Conservation (phyloP, 1,284 basidiomycete genomes). For the Microbotryomycetes sp. region DNA sequence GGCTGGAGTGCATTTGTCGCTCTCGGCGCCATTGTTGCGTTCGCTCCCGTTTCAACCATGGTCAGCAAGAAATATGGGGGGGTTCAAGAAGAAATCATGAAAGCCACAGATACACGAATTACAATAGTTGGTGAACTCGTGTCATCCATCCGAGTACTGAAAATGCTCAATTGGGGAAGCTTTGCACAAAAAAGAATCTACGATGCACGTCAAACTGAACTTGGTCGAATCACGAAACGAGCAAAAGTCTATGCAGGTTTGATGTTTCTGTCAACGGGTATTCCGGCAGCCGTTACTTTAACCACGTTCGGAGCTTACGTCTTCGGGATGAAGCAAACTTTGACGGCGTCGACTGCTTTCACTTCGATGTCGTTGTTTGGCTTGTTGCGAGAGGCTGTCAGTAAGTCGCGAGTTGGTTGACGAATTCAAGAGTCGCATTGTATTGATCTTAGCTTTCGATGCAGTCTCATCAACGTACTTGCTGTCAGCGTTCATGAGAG, state of each 20-base stretch:
- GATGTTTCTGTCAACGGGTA: conserved; percentile 29
- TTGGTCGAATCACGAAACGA: conserved; percentile 20
- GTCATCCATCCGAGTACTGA: conserved; percentile 24
- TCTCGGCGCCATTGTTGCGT: conserved; percentile 17
- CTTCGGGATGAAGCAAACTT: conserved; percentile 15
- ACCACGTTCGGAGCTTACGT: conserved; percentile 25
- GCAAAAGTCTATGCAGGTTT: conserved; percentile 26
- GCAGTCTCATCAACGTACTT: conserved; percentile 30
- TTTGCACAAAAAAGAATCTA: conserved; percentile 14
- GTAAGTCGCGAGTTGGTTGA: conserved; percentile 1
- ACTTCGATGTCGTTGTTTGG: conserved; percentile 28
- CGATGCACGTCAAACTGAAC: conserved; percentile 9
- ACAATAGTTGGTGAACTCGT: conserved; percentile 28
- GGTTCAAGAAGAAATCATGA: conserved; percentile 31
- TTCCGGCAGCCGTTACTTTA: conserved; percentile 24
- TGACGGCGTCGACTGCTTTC: conserved; percentile 28
- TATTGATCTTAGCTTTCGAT: background rate
- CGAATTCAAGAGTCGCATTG: too few relatives aligned
- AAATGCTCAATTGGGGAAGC: conserved; percentile 29
- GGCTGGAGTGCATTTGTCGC: conserved; percentile 49
- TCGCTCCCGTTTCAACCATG: conserved; percentile 17
- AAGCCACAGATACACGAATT: conserved; percentile 29
- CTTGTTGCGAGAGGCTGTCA: conserved; percentile 27
- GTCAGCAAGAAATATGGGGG: conserved; percentile 22
- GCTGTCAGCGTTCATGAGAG: conserved; percentile 31